Conservation (phyloP, 2,329 filamentous ascomycete species). For the Nigrograna mackinnonii region DNA sequence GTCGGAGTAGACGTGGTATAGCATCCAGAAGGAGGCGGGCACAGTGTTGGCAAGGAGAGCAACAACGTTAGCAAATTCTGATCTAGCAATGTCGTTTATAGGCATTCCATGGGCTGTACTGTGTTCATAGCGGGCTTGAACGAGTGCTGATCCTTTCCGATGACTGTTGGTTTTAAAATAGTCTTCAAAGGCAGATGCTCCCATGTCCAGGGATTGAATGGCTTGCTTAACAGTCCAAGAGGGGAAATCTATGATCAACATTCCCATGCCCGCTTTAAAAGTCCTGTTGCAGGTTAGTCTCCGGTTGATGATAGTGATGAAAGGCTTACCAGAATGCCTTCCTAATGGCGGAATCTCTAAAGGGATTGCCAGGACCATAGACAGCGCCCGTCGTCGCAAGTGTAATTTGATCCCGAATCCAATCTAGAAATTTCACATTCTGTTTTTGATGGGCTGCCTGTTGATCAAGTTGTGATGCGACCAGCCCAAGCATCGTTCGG, state of each 20-base stretch:
- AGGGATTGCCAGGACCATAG: conserved; percentile 46
- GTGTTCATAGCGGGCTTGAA: conserved; percentile 34
- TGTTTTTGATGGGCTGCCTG: conserved; percentile 9
- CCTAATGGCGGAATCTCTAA: conserved; percentile 27
- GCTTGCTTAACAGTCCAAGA: conserved; percentile 28
- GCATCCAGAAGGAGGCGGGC: conserved; percentile 44
- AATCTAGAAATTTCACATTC: conserved; percentile 14
- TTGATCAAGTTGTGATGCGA: conserved; percentile 18
- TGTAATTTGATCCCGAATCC: conserved; percentile 31
- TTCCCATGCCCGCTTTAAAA: conserved; percentile 13
- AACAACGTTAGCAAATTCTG: conserved; percentile 43
- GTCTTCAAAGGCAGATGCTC: conserved; percentile 37
- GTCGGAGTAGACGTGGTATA: conserved; percentile 38
- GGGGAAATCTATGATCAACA: conserved; percentile 11
- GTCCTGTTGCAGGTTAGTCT: conserved; percentile 15
- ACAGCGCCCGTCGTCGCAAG: conserved; percentile 40
- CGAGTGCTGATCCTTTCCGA: conserved; percentile 36
- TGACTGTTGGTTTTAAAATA: conserved; percentile 44
- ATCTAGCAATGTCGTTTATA: conserved; percentile 40
- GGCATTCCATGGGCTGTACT: conserved; percentile 29
- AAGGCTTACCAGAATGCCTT: conserved; percentile 12
- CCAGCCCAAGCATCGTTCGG: conserved; percentile 28
- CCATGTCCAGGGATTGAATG: conserved; percentile 25
- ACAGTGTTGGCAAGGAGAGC: conserved; percentile 43
- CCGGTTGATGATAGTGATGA: neutral